Conservation (phyloP, 495 filamentous ascomycete species). For the Sporormia fimetaria region DNA sequence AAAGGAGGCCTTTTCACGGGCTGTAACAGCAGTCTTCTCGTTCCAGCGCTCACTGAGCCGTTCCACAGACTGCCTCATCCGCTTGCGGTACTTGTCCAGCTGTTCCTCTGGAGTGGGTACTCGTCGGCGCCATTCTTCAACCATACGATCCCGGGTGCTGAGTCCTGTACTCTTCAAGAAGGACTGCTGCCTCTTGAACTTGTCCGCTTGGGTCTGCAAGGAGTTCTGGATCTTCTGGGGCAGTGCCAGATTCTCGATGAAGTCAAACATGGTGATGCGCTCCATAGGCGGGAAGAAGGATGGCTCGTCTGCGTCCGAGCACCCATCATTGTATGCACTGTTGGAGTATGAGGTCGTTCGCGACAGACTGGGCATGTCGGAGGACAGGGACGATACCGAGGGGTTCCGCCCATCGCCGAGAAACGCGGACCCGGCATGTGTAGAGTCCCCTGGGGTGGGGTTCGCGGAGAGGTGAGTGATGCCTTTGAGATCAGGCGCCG, state of each 20-base stretch:
- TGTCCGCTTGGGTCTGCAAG: constrained; percentile 69
- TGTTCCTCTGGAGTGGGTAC: constrained; percentile 82
- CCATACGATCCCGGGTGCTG: constrained; percentile 57
- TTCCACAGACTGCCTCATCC: constrained; percentile 81
- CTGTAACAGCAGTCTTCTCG: constrained; percentile 72
- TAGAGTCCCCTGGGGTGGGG: constrained; percentile 21
- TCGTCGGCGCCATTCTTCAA: constrained; percentile 76
- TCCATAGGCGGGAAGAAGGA: constrained; percentile 79
- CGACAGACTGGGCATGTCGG: constrained; percentile 48
- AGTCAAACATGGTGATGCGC: constrained; percentile 78
- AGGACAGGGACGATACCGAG: constrained; percentile 29
- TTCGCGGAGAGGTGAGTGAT: constrained; percentile 18
- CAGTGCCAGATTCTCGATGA: constrained; percentile 87
- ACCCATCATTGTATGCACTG: constrained; percentile 18
- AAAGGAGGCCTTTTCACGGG: constrained; percentile 90
- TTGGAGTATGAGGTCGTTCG: constrained; percentile 64
- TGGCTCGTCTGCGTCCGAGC: constrained; percentile 70
- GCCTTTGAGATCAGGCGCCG: constrained; percentile 24
- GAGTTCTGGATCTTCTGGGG: constrained; percentile 73
- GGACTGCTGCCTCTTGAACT: constrained; percentile 69
- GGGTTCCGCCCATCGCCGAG: constrained; percentile 6
- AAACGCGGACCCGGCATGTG: constrained; percentile 14
- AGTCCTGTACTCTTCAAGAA: constrained; percentile 50
- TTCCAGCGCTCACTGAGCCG: constrained; percentile 76
- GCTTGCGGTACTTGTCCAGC: constrained; percentile 76